These are phyloP conservation scores for Gonium pectorale DNA, from an alignment of 139 green algal genomes.

Conservation along the genomic window DNA sequence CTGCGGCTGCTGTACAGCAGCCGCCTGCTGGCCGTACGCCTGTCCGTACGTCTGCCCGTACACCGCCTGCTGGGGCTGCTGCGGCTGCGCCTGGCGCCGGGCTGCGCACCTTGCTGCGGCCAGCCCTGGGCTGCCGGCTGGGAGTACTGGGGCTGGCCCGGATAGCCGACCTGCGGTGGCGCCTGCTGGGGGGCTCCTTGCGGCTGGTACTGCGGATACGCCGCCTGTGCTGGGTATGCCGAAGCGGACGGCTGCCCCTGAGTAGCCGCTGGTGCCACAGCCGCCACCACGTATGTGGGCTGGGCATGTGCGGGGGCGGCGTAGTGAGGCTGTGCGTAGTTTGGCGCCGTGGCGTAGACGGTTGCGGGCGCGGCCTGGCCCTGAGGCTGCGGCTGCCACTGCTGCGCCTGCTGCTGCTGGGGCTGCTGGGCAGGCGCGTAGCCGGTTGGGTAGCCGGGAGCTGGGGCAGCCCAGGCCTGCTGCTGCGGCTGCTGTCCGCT, in stretches of 20 bases:
- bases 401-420: conserved; percentile 5
- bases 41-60: neutral
- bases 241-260: neutral
- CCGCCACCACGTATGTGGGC: neutral
- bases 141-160: too few species aligned
- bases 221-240: neutral
- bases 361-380: neutral
- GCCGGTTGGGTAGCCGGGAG: neutral
- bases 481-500: conserved; percentile 12
- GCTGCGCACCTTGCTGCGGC: too few species aligned
- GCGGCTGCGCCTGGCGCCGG: neutral
- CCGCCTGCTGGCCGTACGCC: neutral
- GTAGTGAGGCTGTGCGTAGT: conserved; percentile 6
- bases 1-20: neutral
- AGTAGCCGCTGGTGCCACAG: neutral
- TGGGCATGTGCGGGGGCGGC: neutral
- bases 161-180: neutral
- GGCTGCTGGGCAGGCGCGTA: conserved; percentile 7
- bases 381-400: neutral
- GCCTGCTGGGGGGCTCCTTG: too few species aligned
- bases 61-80: neutral
- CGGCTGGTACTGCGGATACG: neutral
- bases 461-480: neutral
- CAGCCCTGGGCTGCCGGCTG: too few species aligned
- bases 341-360: neutral